Evolutionary conservation across 2,329 filamentous ascomycete species (phyloP), one percentile per base, ranked within the genome.

Genomic region (Diaporthe ampelina): DNA sequence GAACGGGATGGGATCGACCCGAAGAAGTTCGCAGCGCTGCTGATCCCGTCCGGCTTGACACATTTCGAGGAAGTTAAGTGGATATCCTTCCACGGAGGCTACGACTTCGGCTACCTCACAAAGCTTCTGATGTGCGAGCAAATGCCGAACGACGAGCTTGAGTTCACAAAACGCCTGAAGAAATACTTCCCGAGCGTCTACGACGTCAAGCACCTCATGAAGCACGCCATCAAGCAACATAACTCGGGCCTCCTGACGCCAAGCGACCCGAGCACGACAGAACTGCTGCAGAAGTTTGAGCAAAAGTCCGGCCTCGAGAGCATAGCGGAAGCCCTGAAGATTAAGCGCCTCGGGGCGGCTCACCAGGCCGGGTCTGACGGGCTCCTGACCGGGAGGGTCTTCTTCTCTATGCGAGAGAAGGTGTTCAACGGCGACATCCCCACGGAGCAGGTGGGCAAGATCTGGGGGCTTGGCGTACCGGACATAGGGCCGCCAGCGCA

Each of bases 131-230:
- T 94, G 73, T 94, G 94, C 84, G 90, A 92, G 77, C 91, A 93
- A 58, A 88, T 99, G 10, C 97, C 97, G 0, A 94, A 95, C 78
- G 95, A 97, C 78, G 97, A 98, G 82, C 90, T 92, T 67, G 93
- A 97, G 77, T 99, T 98, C 82, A 94, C 97, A 81, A 91, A 93
- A 79, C 90, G 96, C 63, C 94, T 98, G 84, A 94, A 94, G 81
- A 93, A 94, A 61, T 98, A 96, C 87, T 99, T 99, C 83, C 97
- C 97, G 0, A 93, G 93, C 24, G 91, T 97, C 0, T 97, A 97
- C 82, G 97, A 99, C 81, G 97, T 99, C 78, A 99, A 99, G 85
- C 97, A 97, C 82, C 90, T 99, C 54, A 96, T 98, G 91, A 97
- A 98, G 82, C 92, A 95, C 80, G 95, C 95, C 37, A 93, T 94